A percentile compares a stretch with the other conserved stretches of the same genome.
These are phyloP conservation scores for Rhizophlyctis rosea DNA, from an alignment of 192 early-diverging fungal genomes.

Conservation along the genomic window DNA sequence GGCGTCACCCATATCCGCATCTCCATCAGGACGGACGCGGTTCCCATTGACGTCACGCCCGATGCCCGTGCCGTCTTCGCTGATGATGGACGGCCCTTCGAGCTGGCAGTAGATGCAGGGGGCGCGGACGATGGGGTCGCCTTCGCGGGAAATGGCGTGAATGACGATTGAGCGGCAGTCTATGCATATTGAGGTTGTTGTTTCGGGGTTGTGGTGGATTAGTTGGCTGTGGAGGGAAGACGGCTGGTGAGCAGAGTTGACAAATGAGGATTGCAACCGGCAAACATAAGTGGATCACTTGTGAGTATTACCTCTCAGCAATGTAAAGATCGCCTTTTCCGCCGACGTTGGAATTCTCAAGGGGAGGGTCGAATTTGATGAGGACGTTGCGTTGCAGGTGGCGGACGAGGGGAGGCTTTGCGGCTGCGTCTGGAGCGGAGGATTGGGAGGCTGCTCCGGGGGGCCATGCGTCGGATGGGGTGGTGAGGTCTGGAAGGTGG, in stretches of 20 bases:
- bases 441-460: too few species aligned
- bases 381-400: slow-evolving; percentile 19
- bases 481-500: slow-evolving; percentile 10
- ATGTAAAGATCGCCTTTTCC: slow-evolving; percentile 47
- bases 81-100: slow-evolving; percentile 38
- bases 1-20: slow-evolving; percentile 24
- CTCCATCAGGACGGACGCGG: too few species aligned
- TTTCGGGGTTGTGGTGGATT: slow-evolving; percentile 47
- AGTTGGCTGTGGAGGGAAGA: slow-evolving; percentile 36
- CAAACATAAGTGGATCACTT: too few species aligned
- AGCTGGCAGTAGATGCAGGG: slow-evolving; percentile 69
- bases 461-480: slow-evolving; percentile 3
- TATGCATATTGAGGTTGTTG: slow-evolving; percentile 49
- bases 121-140: slow-evolving; percentile 14
- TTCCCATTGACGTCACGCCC: background rate
- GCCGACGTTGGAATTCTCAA: slow-evolving; percentile 12
- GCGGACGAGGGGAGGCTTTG: slow-evolving; percentile 11
- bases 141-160: slow-evolving; percentile 63
- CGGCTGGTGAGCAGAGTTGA: background rate
- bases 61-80: slow-evolving; percentile 8
- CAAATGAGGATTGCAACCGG: background rate
- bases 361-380: slow-evolving; percentile 28
- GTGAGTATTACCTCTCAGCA: slow-evolving; percentile 45
- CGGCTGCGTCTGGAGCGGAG: background rate
- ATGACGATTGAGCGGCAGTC: slow-evolving; percentile 66